phyloP scores from a whole-genome alignment of 257 asterid species.

The Jaltomata sinuosa region DNA sequence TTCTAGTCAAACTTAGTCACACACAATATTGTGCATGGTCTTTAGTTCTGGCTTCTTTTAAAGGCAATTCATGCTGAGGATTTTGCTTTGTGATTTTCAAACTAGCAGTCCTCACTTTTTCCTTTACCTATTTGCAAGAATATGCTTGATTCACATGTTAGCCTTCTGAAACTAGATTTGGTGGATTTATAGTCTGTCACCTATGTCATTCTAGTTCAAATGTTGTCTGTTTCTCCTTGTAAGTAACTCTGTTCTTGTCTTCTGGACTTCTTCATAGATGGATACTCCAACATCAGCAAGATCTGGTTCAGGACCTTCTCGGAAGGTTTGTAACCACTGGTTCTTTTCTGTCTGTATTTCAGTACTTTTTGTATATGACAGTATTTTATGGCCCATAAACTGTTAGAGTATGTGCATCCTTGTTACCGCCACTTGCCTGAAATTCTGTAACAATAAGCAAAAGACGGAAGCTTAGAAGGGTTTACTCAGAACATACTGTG shows the following conservation, averaged over 20 bases:
- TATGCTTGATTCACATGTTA: background rate
- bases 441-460: background rate
- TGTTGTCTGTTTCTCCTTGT: background rate
- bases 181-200: background rate
- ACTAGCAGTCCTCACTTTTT: background rate
- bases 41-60: background rate
- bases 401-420: background rate
- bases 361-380: background rate
- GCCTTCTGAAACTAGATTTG: background rate
- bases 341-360: background rate
- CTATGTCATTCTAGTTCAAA: background rate
- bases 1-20: background rate
- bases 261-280: conserved; percentile 31
- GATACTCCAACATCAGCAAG: conserved; percentile 59
- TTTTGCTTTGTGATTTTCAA: background rate
- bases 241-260: conserved; percentile 13
- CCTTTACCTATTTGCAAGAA: background rate
- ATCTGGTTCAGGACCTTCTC: conserved; percentile 78
- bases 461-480: background rate
- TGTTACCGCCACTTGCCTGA: background rate
- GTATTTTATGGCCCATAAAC: background rate
- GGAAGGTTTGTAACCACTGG: conserved; percentile 50
- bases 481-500: background rate
- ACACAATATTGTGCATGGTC: background rate
- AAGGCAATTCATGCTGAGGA: background rate